Conservation (phyloP, 441 rosid species). For the Euphorbia celastroides region DNA sequence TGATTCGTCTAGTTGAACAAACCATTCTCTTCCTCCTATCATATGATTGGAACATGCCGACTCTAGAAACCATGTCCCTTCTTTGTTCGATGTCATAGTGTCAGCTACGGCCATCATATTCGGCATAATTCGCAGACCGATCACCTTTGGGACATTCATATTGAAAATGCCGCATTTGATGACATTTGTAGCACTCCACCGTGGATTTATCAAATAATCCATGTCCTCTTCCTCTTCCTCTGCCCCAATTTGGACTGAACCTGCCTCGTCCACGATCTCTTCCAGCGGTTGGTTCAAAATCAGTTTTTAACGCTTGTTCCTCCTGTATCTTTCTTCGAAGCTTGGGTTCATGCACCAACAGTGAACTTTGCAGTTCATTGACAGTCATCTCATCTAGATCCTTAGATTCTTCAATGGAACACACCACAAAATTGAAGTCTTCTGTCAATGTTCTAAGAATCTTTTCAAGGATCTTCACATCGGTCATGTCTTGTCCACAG, state of each 20-base stretch:
- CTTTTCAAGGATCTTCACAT: neutral
- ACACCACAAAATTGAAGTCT: neutral
- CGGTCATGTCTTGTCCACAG: neutral
- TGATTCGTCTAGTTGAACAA: too few relatives aligned
- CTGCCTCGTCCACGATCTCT: too few relatives aligned
- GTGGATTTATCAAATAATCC: neutral
- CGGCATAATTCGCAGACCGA: neutral
- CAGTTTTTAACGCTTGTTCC: neutral
- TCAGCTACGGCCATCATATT: neutral
- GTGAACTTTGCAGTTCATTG: neutral
- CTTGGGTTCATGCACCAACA: neutral
- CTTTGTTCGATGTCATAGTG: too few relatives aligned
- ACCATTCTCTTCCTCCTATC: too few relatives aligned
- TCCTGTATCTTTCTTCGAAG: neutral
- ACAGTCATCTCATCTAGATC: neutral
- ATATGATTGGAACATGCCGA: too few relatives aligned
- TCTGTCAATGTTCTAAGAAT: neutral
- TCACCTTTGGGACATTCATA: neutral
- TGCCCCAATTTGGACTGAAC: neutral
- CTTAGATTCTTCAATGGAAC: neutral
- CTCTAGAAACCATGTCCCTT: too few relatives aligned
- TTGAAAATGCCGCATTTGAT: neutral
- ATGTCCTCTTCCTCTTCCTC: neutral
- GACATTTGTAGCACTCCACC: neutral
- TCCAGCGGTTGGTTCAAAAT: neutral